Percentiles rank a stretch among this genome's conserved stretches.
Conservation (phyloP, 164 flowering plant species). For the Tinospora cordifolia region DNA sequence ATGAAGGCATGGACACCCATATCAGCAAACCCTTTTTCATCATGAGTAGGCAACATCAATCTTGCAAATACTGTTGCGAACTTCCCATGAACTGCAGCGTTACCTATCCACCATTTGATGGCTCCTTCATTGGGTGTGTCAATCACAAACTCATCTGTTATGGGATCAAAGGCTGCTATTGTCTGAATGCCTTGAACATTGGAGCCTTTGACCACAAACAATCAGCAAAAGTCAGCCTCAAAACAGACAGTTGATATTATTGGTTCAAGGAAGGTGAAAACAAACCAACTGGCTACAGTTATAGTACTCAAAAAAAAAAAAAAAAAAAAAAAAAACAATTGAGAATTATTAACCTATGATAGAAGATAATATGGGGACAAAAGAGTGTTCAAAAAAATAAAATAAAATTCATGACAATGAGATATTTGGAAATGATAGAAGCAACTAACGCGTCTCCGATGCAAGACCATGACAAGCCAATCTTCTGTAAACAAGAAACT, state of each 20-base stretch:
- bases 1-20: slow-evolving; percentile 99
- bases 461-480: neutral
- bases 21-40: slow-evolving; percentile 50
- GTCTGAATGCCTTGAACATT: slow-evolving; percentile 97
- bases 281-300: neutral
- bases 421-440: neutral
- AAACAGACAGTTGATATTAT: neutral
- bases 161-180: slow-evolving; percentile 64
- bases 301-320: neutral
- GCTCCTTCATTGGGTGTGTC: slow-evolving; percentile 95
- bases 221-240: slow-evolving; percentile 5
- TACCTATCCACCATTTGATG: slow-evolving; percentile 99
- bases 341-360: neutral
- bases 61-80: slow-evolving; percentile 93
- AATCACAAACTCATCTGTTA: slow-evolving; percentile 76
- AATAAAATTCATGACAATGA: too few species aligned
- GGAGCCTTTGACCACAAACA: slow-evolving; percentile 53
- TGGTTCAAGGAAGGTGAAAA: neutral
- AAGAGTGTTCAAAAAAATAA: neutral
- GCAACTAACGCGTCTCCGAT: neutral
- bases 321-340: neutral
- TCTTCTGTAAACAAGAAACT: neutral
- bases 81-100: slow-evolving; percentile 94
- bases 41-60: slow-evolving; percentile 67
- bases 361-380: neutral